Base-by-base conservation (phyloP, 768 basidiomycete genomes). In the Kwoniella dendrophila region DNA sequence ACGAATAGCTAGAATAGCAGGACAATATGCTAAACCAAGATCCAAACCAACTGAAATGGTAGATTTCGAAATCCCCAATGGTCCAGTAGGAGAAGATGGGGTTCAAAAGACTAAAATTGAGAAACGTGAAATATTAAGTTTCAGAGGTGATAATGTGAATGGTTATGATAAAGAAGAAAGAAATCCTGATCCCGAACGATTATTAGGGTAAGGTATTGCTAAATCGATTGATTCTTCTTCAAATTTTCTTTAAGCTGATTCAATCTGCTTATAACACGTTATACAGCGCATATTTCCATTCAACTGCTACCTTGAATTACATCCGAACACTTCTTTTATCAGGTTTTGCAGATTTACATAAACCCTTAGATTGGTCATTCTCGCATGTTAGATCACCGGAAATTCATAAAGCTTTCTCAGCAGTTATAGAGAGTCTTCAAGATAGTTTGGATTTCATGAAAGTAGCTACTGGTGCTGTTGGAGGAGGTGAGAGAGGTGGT, bases 61-160 rank as follows among this genome's bases (percentile, higher is more conserved):
- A 8, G 87, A 85, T 16, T 88, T 87, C 49, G 84, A 79, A 16
- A 51, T 69, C 4, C 43, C 56, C 8, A 56, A 51, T 22, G 63
- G 55, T 5, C 67, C 61, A 22, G 51, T 50, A 14, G 64, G 60
- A n/a, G 22, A 48, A 5, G 41, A 65, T 29, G 61, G 61, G 3
- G 10, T 34, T 7, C 34, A 41, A 3, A 55, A 51, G 16, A 51
- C 36, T 3, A 61, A 61, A 38, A 65, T 59, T 27, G 76, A 71
- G 66, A 77, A 74, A 66, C 67, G 82, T 32, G 85, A 91, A 68
- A 88, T 97, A 0, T 79, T 88, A 52, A 94, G 90, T 76, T 98
- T 97, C 72, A 92, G 95, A 68, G 96, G 96, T 14, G 95, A 99
- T 81, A 98, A 95, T 71, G 88, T 99, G 45, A 98, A 99, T 70